phyloP scores from a whole-genome alignment of 441 rosid genomes.

The Metrosideros polymorpha region DNA sequence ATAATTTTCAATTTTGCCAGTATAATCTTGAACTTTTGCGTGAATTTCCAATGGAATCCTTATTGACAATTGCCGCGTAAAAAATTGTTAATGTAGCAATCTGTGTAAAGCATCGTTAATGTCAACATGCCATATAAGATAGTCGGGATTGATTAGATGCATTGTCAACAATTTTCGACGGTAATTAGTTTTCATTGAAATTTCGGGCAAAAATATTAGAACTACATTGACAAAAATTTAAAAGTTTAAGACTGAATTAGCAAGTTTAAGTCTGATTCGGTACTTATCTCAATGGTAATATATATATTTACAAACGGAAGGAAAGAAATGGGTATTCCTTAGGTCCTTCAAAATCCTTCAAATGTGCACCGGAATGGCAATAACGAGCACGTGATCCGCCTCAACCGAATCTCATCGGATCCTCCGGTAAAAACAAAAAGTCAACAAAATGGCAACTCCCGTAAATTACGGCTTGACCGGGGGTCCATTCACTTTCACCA shows the following conservation, averaged over 20 bases:
- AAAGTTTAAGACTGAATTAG: background rate
- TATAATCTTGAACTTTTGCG: background rate
- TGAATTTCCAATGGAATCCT: background rate
- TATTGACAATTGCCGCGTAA: rapidly evolving
- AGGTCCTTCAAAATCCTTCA: background rate
- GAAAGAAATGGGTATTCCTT: background rate
- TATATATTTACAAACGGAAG: background rate
- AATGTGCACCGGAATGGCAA: background rate
- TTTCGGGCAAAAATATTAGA: rapidly evolving
- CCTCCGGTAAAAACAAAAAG: background rate
- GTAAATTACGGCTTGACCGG: background rate
- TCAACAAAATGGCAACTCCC: background rate
- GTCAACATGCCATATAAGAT: rapidly evolving
- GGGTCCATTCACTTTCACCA: background rate
- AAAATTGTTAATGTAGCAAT: rapidly evolving
- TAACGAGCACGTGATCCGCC: background rate
- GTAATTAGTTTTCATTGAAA: rapidly evolving
- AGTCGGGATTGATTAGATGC: rapidly evolving
- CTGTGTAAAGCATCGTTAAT: rapidly evolving
- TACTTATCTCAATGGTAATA: background rate
- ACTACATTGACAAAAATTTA: rapidly evolving
- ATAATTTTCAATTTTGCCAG: background rate
- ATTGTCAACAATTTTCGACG: rapidly evolving
- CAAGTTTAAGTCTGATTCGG: background rate
- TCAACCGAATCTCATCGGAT: background rate